Conservation (phyloP, 306 rosid genomes). For the Styphnolobium japonicum region DNA sequence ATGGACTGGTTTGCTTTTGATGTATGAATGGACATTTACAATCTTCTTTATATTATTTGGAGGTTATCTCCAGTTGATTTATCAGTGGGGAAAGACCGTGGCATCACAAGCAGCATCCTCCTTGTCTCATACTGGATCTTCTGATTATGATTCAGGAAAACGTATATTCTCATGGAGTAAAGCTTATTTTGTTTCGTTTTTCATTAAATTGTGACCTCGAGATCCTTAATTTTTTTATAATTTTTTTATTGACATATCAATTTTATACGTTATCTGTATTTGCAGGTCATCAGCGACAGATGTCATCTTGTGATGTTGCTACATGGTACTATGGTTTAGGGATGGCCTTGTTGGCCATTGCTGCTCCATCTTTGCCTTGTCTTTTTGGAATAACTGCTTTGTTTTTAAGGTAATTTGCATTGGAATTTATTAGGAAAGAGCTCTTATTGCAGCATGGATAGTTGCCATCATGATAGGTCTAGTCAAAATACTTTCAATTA, state of each 20-base stretch:
- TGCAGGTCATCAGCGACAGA: slow-evolving; percentile 83
- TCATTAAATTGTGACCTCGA: neutral
- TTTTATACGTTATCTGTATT: slow-evolving; percentile 2
- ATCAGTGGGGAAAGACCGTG: slow-evolving; percentile 69
- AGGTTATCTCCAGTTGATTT: slow-evolving; percentile 70
- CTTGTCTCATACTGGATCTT: slow-evolving; percentile 55
- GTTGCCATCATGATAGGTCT: neutral
- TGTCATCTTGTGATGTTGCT: slow-evolving; percentile 53
- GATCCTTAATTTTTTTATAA: neutral
- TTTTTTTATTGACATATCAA: neutral
- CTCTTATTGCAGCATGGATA: neutral
- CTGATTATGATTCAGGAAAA: slow-evolving; percentile 75
- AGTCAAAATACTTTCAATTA: neutral
- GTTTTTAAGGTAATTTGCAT: slow-evolving; percentile 60
- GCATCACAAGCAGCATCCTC: slow-evolving; percentile 50
- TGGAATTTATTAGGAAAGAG: neutral
- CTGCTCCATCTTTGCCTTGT: slow-evolving; percentile 83
- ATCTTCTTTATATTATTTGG: slow-evolving; percentile 75
- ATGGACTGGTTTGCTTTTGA: slow-evolving; percentile 96
- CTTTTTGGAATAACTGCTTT: slow-evolving; percentile 90
- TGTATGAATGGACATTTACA: slow-evolving; percentile 95
- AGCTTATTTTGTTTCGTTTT: slow-evolving; percentile 2
- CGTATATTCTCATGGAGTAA: slow-evolving; percentile 41
- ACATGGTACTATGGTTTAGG: slow-evolving; percentile 76
- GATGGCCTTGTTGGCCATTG: slow-evolving; percentile 84